A percentile compares a stretch with the other conserved stretches of the same genome.
Conservation (phyloP, 345 rosid genomes). For the Arabis alpina region DNA sequence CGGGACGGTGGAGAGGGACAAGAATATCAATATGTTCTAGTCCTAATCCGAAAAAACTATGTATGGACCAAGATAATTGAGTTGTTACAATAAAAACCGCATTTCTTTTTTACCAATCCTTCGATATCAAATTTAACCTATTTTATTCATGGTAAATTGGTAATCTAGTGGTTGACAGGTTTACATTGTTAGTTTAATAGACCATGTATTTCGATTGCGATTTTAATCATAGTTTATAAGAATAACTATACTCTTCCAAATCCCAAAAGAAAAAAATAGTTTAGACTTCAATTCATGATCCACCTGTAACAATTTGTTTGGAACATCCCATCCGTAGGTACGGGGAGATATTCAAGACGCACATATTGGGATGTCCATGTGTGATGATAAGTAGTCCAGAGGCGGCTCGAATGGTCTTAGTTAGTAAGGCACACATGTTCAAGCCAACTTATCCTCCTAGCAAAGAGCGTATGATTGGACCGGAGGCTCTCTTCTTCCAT, state of each 20-base stretch:
- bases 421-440: slow-evolving; percentile 70
- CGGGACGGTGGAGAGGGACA: neutral
- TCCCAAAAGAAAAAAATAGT: neutral
- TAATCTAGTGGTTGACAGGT: neutral
- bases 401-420: slow-evolving; percentile 72
- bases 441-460: slow-evolving; percentile 94
- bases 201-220: too few relatives aligned
- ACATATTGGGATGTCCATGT: slow-evolving; percentile 94
- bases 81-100: neutral
- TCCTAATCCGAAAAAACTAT: neutral
- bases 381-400: slow-evolving; percentile 95
- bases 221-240: neutral
- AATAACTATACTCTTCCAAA: too few relatives aligned
- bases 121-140: neutral
- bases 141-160: neutral
- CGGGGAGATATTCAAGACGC: slow-evolving; percentile 88
- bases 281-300: neutral
- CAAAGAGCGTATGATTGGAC: slow-evolving; percentile 90
- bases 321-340: slow-evolving; percentile 48
- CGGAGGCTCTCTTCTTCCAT: slow-evolving; percentile 83
- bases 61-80: neutral
- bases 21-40: neutral
- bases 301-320: neutral
- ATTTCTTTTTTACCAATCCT: neutral
- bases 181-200: neutral